Conservation (phyloP, 2,329 filamentous ascomycete genomes). For the Massarina eburnea region DNA sequence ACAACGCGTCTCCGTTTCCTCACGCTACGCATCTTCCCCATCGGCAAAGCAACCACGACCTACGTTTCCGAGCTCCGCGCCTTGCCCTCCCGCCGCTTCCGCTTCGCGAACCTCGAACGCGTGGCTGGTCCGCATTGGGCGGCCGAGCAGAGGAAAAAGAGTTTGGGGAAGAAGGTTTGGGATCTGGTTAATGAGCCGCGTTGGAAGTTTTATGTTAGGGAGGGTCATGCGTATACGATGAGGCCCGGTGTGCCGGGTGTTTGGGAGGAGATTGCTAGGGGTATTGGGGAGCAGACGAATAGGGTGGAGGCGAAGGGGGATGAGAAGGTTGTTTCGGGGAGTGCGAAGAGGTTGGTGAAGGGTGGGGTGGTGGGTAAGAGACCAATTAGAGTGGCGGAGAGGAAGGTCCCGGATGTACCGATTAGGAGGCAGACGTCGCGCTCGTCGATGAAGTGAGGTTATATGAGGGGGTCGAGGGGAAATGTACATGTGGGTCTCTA, state of each 20-base stretch:
- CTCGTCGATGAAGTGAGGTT: constrained; percentile 5
- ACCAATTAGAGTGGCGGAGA: neutral
- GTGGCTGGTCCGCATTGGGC: constrained; percentile 24
- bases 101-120: constrained; percentile 38
- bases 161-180: constrained; percentile 14
- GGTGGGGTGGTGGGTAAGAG: neutral
- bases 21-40: constrained; percentile 38
- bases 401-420: constrained; percentile 8
- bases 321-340: neutral
- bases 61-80: constrained; percentile 37
- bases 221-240: constrained; percentile 31
- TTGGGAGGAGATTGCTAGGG: constrained; percentile 36
- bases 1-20: constrained; percentile 36
- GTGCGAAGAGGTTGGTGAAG: neutral
- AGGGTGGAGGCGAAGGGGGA: constrained; percentile 3
- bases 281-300: constrained; percentile 30
- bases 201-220: constrained; percentile 41
- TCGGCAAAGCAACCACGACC: constrained; percentile 31
- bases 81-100: constrained; percentile 24
- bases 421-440: constrained; percentile 32
- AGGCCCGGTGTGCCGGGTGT: constrained; percentile 37
- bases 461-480: neutral
- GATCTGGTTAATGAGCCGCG: constrained; percentile 33
- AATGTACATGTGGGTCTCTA: neutral
- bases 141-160: constrained; percentile 21